phyloP scores from a whole-genome alignment of 495 filamentous ascomycete genomes.

The Lindgomyces ingoldianus region DNA sequence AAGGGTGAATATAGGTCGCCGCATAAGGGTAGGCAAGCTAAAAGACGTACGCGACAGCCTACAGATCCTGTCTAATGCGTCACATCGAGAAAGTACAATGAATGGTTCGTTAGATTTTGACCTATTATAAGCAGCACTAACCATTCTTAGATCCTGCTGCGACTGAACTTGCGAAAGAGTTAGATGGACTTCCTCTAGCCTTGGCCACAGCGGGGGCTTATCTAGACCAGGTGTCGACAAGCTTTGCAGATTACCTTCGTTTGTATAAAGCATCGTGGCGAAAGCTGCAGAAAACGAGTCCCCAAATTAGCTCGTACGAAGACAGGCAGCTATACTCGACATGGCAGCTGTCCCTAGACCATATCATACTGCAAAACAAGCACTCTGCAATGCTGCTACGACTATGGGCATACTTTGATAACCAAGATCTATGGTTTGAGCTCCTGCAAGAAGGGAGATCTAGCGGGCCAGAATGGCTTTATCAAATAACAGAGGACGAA shows the following conservation, averaged over 20 bases:
- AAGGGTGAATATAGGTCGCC: not conserved
- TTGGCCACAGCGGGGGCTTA: conserved; percentile 30
- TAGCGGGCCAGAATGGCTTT: conserved; percentile 12
- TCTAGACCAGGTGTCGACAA: conserved; percentile 2
- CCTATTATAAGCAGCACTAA: not conserved
- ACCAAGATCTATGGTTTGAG: conserved; percentile 46
- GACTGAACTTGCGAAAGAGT: not conserved
- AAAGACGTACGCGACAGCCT: not conserved
- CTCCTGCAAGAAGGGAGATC: conserved; percentile 17
- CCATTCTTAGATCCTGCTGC: conserved; percentile 20
- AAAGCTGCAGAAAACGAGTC: conserved; percentile 37
- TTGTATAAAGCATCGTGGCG: conserved; percentile 41
- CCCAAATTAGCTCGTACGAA: conserved; percentile 37
- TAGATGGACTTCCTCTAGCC: conserved; percentile 32
- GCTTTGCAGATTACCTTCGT: conserved; percentile 22
- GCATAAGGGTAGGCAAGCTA: not conserved
- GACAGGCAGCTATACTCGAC: conserved; percentile 45
- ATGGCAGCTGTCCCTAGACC: conserved; percentile 50
- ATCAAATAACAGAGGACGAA: conserved; percentile 23
- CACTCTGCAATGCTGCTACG: conserved; percentile 48
- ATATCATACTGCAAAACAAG: conserved; percentile 44
- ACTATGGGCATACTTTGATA: conserved; percentile 52
- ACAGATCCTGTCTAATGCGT: not conserved
- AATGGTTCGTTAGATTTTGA: conserved; percentile 37
- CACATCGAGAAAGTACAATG: not conserved